phyloP scores from a whole-genome alignment of 805 yeast species.

The Ogataea henricii region DNA sequence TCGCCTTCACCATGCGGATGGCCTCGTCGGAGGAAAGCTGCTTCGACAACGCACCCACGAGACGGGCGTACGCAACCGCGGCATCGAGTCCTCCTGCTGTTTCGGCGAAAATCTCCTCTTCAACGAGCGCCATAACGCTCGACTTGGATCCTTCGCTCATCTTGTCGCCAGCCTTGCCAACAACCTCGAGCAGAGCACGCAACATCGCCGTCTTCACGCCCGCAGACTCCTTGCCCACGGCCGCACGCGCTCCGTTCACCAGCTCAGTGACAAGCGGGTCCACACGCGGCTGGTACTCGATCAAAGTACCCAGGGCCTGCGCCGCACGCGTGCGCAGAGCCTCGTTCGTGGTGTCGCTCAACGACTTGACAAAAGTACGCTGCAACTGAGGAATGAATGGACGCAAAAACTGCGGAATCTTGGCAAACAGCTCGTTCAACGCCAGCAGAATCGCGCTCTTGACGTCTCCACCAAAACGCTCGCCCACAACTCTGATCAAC shows the following conservation, averaged over 20 bases:
- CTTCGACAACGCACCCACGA: slow-evolving; percentile 75
- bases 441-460: slow-evolving; percentile 93
- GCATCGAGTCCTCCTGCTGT: slow-evolving; percentile 48
- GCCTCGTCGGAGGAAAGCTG: slow-evolving; percentile 69
- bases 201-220: slow-evolving; percentile 87
- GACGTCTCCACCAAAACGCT: slow-evolving; percentile 85
- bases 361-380: slow-evolving; percentile 91
- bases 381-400: slow-evolving; percentile 98
- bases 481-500: slow-evolving; percentile 95
- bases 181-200: slow-evolving; percentile 81
- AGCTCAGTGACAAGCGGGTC: slow-evolving; percentile 90
- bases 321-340: slow-evolving; percentile 83
- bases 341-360: slow-evolving; percentile 76
- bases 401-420: slow-evolving; percentile 86
- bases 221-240: slow-evolving; percentile 46
- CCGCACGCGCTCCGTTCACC: slow-evolving; percentile 68
- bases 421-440: slow-evolving; percentile 70
- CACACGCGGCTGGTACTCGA: slow-evolving; percentile 87
- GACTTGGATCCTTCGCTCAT: slow-evolving; percentile 73
- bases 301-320: slow-evolving; percentile 81
- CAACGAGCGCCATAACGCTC: slow-evolving; percentile 70
- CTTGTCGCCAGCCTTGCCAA: slow-evolving; percentile 73
- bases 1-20: slow-evolving; percentile 53
- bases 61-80: slow-evolving; percentile 74
- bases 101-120: slow-evolving; percentile 55